A percentile compares a stretch with the other conserved stretches of the same genome.
phyloP scores from a whole-genome alignment of 371 early-diverging fungal species.

The Rhizomucor pusillus region DNA sequence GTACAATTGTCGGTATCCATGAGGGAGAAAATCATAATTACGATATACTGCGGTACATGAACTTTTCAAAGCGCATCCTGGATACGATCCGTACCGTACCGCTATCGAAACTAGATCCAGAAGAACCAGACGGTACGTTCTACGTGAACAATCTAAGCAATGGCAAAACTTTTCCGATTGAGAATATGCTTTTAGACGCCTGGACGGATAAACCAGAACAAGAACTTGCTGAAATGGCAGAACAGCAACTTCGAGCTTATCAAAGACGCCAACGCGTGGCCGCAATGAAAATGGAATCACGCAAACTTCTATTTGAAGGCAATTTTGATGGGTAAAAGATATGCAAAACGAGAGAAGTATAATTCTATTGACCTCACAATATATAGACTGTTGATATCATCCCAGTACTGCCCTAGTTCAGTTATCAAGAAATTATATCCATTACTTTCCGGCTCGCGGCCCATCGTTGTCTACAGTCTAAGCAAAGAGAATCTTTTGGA shows the following conservation, averaged over 20 bases:
- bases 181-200: conserved; percentile 17
- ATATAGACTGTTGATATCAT: conserved; percentile 76
- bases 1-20: conserved; percentile 67
- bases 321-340: conserved; percentile 63
- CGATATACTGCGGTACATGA: conserved; percentile 79
- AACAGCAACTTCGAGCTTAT: conserved; percentile 29
- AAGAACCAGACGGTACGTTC: conserved; percentile 51
- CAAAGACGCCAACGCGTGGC: conserved; percentile 30
- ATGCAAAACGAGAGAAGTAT: background rate
- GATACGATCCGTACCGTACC: conserved; percentile 67
- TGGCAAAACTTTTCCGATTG: background rate
- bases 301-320: conserved; percentile 44
- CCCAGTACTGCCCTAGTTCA: conserved; percentile 67
- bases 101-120: conserved; percentile 58
- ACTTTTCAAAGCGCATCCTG: conserved; percentile 55
- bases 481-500: conserved; percentile 80
- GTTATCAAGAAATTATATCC: conserved; percentile 67
- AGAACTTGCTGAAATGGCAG: conserved; percentile 23
- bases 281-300: conserved; percentile 23
- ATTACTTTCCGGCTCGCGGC: conserved; percentile 77
- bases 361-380: background rate
- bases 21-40: conserved; percentile 77
- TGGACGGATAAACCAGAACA: conserved; percentile 36
- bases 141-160: background rate
- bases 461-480: conserved; percentile 81